These are phyloP conservation scores for Xylariaceae sp. DNA, from an alignment of 2,329 filamentous ascomycete species.

Conservation along the genomic window DNA sequence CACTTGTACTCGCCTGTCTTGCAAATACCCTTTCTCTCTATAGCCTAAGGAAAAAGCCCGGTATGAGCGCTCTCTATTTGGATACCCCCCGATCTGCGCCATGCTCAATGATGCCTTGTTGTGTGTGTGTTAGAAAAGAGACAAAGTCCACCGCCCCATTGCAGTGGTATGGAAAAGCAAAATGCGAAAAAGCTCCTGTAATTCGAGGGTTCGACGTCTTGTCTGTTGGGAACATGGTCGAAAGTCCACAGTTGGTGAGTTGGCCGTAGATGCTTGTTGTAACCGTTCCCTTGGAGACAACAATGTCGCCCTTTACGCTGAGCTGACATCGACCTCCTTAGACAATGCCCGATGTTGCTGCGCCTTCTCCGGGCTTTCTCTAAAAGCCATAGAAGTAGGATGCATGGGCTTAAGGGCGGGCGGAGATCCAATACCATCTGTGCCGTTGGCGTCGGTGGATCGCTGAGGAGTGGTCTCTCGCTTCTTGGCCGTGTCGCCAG, in stretches of 20 bases:
- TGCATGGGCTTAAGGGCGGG: constrained; percentile 30
- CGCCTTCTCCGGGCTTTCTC: constrained; percentile 57
- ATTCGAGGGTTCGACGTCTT: neutral
- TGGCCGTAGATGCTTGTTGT: no score
- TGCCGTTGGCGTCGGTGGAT: neutral
- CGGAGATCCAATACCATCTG: constrained; percentile 7
- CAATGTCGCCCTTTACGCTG: constrained; percentile 7
- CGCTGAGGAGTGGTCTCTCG: constrained; percentile 20
- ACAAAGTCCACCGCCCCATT: neutral
- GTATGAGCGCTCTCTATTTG: constrained; percentile 3
- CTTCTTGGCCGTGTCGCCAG: constrained; percentile 30
- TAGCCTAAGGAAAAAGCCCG: neutral
- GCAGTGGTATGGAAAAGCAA: neutral
- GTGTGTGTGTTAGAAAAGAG: neutral
- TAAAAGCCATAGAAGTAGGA: constrained; percentile 50
- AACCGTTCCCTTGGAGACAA: no score
- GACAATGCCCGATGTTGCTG: constrained; percentile 23
- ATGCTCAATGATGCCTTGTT: neutral
- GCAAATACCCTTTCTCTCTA: neutral
- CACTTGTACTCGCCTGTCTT: neutral
- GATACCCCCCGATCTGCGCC: constrained; percentile 1
- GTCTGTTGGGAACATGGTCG: neutral
- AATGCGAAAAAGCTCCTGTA: neutral
- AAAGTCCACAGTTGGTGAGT: neutral
- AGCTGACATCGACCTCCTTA: constrained; percentile 30